Evolutionary conservation across 2,329 filamentous ascomycete genomes (phyloP), one percentile per base, ranked within the genome.

Genomic region (Ceratocystis destructans): DNA sequence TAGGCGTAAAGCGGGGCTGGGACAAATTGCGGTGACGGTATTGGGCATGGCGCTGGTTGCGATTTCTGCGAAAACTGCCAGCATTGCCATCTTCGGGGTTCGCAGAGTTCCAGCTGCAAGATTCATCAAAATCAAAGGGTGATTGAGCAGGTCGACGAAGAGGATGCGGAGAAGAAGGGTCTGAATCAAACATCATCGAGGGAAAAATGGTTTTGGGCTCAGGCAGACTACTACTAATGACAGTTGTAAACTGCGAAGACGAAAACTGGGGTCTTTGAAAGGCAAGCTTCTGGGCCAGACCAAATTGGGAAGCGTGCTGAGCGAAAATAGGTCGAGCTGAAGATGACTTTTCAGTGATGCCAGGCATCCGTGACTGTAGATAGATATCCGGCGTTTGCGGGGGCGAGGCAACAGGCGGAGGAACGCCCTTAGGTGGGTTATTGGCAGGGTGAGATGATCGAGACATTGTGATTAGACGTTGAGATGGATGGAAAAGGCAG

Each of bases 361-460:
- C 62, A 22, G 61, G 64, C 48, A 61, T 25, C 20, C 37, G 33
- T 46, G 22, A 31, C 25, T 55, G 28, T 41, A 33, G 22, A 65
- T 50, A 63, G 15, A 65, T 62, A 62, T 31, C 33, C 15, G 55
- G 45, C 3, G 62, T 37, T 33, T 53, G 62, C 22, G 66, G 62
- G 15, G 66, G 66, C 8, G 66, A 67, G 8, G 33, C 62, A 41
- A 67, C 66, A 37, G 66, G 63, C 46, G 66, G 63, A 31, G 66
- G 63, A 17, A 59, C 61, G 25, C 33, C 46, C 10, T 50, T 63
- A 28, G 53, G 12, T 5, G 7, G 10, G 20, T 46, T 62, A 22
- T 41, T 22, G 61, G 61, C 17, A 31, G 28, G 17, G 44, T n/a
- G 20, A 33, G 61, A 61, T 44, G 66, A 48, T 25, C 63, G 46